phyloP scores from a whole-genome alignment of 495 filamentous ascomycete species.

The Glonium stellatum region DNA sequence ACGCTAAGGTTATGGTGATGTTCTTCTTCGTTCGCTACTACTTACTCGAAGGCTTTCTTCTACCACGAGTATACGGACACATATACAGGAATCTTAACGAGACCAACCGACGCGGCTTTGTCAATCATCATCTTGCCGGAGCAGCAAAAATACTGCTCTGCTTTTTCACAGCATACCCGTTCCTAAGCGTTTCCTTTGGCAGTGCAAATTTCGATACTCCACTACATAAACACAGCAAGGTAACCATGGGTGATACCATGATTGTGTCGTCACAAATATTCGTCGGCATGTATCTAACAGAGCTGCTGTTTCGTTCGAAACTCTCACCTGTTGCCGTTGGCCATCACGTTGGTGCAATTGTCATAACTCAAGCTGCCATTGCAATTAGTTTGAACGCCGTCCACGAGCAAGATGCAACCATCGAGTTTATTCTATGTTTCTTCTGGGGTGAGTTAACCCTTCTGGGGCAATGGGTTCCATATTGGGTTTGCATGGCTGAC shows the following conservation, averaged over 20 bases:
- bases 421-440: conserved; percentile 45
- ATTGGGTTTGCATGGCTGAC: background rate
- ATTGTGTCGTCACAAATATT: conserved; percentile 42
- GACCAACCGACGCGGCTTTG: conserved; percentile 39
- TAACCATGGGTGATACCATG: conserved; percentile 42
- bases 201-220: conserved; percentile 34
- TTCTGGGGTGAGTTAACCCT: conserved; percentile 40
- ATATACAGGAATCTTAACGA: conserved; percentile 39
- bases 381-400: conserved; percentile 39
- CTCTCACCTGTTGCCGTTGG: conserved; percentile 41
- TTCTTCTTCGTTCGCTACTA: conserved; percentile 42
- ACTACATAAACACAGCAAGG: conserved; percentile 29
- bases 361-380: conserved; percentile 44
- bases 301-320: conserved; percentile 42
- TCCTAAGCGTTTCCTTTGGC: conserved; percentile 39
- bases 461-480: too few relatives aligned
- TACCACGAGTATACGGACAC: conserved; percentile 35
- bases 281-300: conserved; percentile 46
- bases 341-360: conserved; percentile 44
- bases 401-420: conserved; percentile 41
- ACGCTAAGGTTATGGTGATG: conserved; percentile 24
- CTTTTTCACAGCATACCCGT: conserved; percentile 42
- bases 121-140: conserved; percentile 48
- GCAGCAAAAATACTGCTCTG: conserved; percentile 42
- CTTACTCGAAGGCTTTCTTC: conserved; percentile 41